These are phyloP conservation scores for Globisporangium paroecandrum DNA, from an alignment of 352 stramenopile genomes.

Conservation along the genomic window DNA sequence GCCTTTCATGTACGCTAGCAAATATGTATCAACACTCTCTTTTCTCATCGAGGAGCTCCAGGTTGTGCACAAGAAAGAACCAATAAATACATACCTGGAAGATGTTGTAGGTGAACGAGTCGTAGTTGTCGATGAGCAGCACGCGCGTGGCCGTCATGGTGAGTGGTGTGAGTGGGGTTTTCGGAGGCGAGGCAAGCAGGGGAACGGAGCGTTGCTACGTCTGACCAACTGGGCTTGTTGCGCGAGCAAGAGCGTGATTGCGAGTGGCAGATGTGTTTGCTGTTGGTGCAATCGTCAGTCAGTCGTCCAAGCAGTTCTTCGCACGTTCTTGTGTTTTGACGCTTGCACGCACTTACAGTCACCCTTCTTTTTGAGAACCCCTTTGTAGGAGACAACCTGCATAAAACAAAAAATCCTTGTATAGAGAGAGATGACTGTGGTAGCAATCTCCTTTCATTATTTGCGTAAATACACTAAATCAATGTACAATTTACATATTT, in stretches of 20 bases:
- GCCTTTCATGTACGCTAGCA: neutral
- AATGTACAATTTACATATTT: neutral
- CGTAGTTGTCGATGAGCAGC: slow-evolving; percentile 89
- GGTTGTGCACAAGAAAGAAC: neutral
- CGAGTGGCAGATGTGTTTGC: neutral
- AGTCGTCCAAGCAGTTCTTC: slow-evolving; percentile 11
- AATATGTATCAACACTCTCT: neutral
- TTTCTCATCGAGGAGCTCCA: neutral
- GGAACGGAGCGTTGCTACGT: neutral
- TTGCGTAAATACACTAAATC: neutral
- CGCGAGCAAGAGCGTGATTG: neutral
- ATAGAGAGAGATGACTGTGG: too few species aligned
- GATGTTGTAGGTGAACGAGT: slow-evolving; percentile 91
- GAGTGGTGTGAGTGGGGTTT: neutral
- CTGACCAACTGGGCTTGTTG: neutral
- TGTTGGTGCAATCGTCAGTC: neutral
- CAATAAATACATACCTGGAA: slow-evolving; percentile 23
- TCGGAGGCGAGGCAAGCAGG: neutral
- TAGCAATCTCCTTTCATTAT: neutral
- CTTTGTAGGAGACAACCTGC: too few species aligned
- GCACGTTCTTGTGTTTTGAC: slow-evolving; percentile 19
- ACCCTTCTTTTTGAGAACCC: too few species aligned
- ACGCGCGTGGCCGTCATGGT: slow-evolving; percentile 56
- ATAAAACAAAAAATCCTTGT: neutral
- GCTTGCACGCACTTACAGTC: neutral